Percentiles rank a stretch among this genome's conserved stretches.
Conservation (phyloP, 129 eudicot species). For the Silybum marianum region DNA sequence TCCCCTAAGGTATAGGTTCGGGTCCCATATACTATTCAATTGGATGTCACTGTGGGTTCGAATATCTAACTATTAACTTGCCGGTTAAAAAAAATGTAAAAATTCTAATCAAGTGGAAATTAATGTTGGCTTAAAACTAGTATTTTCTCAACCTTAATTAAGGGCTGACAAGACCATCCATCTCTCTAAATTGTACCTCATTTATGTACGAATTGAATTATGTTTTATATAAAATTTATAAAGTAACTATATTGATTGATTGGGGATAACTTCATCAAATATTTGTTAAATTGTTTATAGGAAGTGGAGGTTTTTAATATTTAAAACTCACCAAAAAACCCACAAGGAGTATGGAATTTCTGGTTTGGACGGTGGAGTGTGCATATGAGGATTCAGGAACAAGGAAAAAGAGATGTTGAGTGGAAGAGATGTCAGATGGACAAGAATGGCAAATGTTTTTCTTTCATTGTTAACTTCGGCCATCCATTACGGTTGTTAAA, state of each 20-base stretch:
- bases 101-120: conserved; percentile 27
- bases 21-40: no score
- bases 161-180: conserved; percentile 30
- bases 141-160: conserved; percentile 10
- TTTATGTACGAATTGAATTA: conserved; percentile 16
- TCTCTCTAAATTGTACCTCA: conserved; percentile 20
- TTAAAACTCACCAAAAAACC: conserved; percentile 49
- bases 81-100: not conserved
- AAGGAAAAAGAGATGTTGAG: conserved; percentile 27
- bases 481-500: not conserved
- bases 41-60: no score
- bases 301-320: conserved; percentile 25
- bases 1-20: no score
- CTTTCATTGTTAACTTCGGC: not conserved
- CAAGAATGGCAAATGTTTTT: not conserved
- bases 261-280: conserved; percentile 3
- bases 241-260: not conserved
- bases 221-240: not conserved
- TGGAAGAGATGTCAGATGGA: conserved; percentile 33
- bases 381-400: conserved; percentile 34
- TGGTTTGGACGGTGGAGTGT: conserved; percentile 46
- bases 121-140: conserved; percentile 27
- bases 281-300: conserved; percentile 10
- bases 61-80: no score
- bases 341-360: conserved; percentile 49